Conservation (phyloP, 768 basidiomycete species). For the Mycena polygramma region DNA sequence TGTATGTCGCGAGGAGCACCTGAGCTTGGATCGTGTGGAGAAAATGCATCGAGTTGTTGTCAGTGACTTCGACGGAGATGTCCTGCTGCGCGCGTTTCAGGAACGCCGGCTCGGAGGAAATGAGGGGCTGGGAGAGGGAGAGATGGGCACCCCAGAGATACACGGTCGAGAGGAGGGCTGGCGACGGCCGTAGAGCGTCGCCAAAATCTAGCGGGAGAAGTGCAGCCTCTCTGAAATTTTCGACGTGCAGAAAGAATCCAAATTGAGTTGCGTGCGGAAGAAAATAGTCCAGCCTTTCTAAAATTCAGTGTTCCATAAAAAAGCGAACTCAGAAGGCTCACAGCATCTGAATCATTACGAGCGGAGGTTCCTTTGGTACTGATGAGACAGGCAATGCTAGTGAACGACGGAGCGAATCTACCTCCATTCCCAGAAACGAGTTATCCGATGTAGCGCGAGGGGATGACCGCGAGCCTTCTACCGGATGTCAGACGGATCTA, state of each 20-base stretch:
- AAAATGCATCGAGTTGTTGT: not conserved
- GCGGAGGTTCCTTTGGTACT: conserved; percentile 20
- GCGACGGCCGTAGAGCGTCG: conserved; percentile 15
- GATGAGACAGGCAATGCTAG: not conserved
- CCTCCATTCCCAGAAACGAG: conserved; percentile 16
- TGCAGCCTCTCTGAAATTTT: conserved; percentile 15
- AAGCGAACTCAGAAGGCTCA: not conserved
- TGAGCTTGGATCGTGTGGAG: conserved; percentile 35
- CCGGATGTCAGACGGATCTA: not conserved
- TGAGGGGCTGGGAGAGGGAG: conserved; percentile 11
- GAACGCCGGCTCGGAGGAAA: conserved; percentile 17
- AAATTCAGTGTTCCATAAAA: not conserved
- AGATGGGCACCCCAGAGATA: conserved; percentile 35
- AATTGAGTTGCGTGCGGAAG: conserved; percentile 32
- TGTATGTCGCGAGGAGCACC: conserved; percentile 31
- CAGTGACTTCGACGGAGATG: conserved; percentile 24
- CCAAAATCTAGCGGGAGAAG: conserved; percentile 27
- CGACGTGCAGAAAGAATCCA: conserved; percentile 32
- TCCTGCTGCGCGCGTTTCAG: conserved; percentile 26
- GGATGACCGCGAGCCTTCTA: conserved; percentile 8
- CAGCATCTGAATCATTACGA: conserved; percentile 26
- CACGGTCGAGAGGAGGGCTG: conserved; percentile 21
- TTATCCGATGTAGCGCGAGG: conserved; percentile 4
- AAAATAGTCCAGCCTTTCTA: conserved; percentile 27
- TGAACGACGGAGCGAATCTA: not conserved